Conservation (phyloP, 1,139 yeast genomes). For the Hanseniaspora gamundiae region DNA sequence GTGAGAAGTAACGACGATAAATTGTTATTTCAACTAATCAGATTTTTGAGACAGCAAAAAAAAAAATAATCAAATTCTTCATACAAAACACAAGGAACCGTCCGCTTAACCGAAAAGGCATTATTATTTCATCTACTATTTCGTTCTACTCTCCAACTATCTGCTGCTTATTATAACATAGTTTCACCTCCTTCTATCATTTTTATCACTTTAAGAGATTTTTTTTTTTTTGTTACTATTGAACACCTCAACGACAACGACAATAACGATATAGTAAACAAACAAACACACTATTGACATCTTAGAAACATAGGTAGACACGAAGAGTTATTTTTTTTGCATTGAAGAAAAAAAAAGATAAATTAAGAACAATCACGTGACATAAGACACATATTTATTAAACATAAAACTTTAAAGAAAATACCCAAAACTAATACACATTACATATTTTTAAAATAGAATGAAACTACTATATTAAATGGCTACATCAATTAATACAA, state of each 20-base stretch:
- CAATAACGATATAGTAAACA: not conserved
- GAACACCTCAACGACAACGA: not conserved
- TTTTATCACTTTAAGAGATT: not conserved
- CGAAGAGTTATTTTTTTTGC: not conserved
- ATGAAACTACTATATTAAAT: slow-evolving; percentile 1
- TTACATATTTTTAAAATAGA: not conserved
- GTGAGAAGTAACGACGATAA: no score
- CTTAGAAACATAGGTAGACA: not conserved
- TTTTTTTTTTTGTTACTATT: not conserved
- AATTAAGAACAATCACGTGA: not conserved
- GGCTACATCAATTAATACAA: slow-evolving; percentile 1
- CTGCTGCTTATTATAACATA: no score
- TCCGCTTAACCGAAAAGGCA: no score
- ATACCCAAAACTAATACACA: not conserved
- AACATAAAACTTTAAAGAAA: not conserved
- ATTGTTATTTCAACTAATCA: no score
- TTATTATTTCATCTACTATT: no score
- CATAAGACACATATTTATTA: no score
- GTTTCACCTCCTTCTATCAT: not conserved
- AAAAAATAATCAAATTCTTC: no score
- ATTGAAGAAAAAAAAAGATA: not conserved
- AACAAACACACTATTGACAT: not conserved
- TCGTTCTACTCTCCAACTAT: no score
- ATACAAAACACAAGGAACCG: no score
- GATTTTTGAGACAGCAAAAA: no score